Base-by-base conservation (phyloP, 208 protist species). In the Leishmania amazonensis region DNA sequence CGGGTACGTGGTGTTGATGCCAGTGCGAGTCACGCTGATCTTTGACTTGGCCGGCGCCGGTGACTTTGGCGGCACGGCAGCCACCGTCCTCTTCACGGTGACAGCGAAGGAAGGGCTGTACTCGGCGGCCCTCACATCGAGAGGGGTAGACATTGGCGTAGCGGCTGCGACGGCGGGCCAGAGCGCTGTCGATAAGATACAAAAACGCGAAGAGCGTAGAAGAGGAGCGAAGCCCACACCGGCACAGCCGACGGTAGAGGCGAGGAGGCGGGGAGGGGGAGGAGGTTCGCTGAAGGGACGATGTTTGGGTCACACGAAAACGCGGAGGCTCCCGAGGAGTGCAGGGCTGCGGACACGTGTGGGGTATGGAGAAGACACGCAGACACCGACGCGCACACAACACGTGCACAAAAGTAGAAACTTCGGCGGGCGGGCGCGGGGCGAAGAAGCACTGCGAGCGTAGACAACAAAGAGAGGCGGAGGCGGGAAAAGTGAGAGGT, bases 21-120 rank as follows among this genome's bases (percentile, higher is more conserved):
- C 58, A 53, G 89, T 92, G 74, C 85, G 78, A 9, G 89, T 92
- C 19, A 92, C 87, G 51, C 81, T 90, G 51, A 92, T 89, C 64
- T 72, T 85, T 54, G 85, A 83, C 76, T 85, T 81, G 40, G 40
- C 73, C 78, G 78, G 70, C 2, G n/a, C n/a, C 51, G 53, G 58
- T 40, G 40, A 71, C 76, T 35, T 76, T 45, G 81, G 45, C 13
- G 57, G 24, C 54, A 71, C 31, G 0, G 85, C 67, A n/a, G 78
- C 60, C 40, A 28, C 5, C 38, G n/a, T 70, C 76, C 62, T 80
- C 13, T 70, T 79, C 65, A 60, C 24, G 3, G 15, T 21, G 17
- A 68, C 11, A 24, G 78, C 31, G 42, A 80, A 83, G 67, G 67
- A 74, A 28, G 83, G 83, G 51, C 74, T 62, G 51, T 86, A 86